These are phyloP conservation scores for Plasmodium coatneyi DNA, from an alignment of 169 alveolate genomes.

Conservation along the genomic window DNA sequence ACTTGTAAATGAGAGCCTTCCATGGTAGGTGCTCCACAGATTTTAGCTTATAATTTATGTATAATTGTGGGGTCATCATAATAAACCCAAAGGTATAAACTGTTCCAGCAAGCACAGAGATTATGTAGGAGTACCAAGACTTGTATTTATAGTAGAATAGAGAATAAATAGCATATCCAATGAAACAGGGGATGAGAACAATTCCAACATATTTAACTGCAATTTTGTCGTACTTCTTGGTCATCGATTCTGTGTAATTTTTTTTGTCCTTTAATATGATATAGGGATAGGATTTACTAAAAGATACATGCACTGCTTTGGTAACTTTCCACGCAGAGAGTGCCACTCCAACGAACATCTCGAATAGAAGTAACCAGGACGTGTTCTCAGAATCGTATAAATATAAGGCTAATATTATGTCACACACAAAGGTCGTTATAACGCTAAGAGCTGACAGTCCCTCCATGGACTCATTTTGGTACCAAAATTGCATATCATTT, in stretches of 20 bases:
- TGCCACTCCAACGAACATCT: constrained; percentile 91
- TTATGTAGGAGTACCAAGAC: constrained; percentile 96
- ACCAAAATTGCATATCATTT: constrained; percentile 96
- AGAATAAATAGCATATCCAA: constrained; percentile 94
- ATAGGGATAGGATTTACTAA: constrained; percentile 89
- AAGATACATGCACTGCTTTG: constrained; percentile 91
- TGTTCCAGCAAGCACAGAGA: constrained; percentile 94
- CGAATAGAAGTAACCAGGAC: constrained; percentile 92
- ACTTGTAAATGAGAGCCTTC: constrained; percentile 95
- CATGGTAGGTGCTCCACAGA: constrained; percentile 99
- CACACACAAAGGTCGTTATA: constrained; percentile 89
- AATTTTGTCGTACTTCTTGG: constrained; percentile 92
- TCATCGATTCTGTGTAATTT: constrained; percentile 89
- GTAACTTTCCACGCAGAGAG: constrained; percentile 95
- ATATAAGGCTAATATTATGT: constrained; percentile 93
- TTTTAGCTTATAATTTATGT: constrained; percentile 97
- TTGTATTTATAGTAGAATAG: constrained; percentile 90
- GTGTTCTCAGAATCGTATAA: constrained; percentile 94
- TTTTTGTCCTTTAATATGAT: constrained; percentile 80
- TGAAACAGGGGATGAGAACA: constrained; percentile 88
- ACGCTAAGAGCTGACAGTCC: constrained; percentile 95
- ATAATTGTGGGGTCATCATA: constrained; percentile 98
- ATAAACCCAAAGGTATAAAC: constrained; percentile 95
- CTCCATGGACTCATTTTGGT: constrained; percentile 93
- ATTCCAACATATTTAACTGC: constrained; percentile 94